Percentiles rank a stretch among this genome's conserved stretches.
These are phyloP conservation scores for Tylopilus plumbeoviolaceoides DNA, from an alignment of 768 basidiomycete species.

Conservation along the genomic window DNA sequence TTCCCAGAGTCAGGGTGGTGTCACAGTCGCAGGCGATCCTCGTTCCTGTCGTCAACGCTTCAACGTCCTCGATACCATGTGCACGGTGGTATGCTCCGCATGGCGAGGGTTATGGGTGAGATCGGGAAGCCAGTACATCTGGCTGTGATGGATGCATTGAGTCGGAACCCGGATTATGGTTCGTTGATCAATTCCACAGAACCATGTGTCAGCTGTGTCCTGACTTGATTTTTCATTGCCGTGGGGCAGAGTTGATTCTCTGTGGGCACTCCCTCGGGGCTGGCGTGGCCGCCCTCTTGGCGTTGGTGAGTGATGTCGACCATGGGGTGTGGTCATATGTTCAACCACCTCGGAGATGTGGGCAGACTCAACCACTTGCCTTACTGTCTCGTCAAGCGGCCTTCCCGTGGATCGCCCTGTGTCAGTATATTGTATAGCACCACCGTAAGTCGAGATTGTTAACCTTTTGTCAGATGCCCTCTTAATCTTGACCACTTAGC, in stretches of 20 bases:
- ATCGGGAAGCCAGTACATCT: conserved; percentile 73
- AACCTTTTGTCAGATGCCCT: not conserved
- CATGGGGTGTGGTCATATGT: not conserved
- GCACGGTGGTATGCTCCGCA: conserved; percentile 76
- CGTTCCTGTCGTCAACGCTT: conserved; percentile 17
- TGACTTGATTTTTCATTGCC: not conserved
- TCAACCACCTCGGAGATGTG: conserved; percentile 54
- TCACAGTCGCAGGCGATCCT: conserved; percentile 23
- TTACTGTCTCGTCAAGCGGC: conserved; percentile 63
- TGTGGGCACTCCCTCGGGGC: conserved; percentile 85
- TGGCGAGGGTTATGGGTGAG: conserved; percentile 77
- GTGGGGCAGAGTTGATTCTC: conserved; percentile 56
- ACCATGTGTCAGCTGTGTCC: not conserved
- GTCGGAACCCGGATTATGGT: conserved; percentile 71
- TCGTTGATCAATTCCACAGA: conserved; percentile 23
- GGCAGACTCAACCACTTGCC: conserved; percentile 77
- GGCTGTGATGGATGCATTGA: conserved; percentile 67
- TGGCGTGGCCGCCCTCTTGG: conserved; percentile 72
- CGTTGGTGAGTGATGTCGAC: conserved; percentile 46
- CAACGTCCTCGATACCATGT: conserved; percentile 50
- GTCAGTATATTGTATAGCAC: conserved; percentile 74
- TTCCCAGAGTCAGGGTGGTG: conserved; percentile 31
- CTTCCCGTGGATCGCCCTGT: conserved; percentile 64
- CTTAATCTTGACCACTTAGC: conserved; percentile 31
- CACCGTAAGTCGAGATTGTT: conserved; percentile 52